Percentiles rank a stretch among this genome's conserved stretches.
Evolutionary conservation across 371 early-diverging fungal genomes (phyloP).

Genomic region (Mucor indicus): DNA sequence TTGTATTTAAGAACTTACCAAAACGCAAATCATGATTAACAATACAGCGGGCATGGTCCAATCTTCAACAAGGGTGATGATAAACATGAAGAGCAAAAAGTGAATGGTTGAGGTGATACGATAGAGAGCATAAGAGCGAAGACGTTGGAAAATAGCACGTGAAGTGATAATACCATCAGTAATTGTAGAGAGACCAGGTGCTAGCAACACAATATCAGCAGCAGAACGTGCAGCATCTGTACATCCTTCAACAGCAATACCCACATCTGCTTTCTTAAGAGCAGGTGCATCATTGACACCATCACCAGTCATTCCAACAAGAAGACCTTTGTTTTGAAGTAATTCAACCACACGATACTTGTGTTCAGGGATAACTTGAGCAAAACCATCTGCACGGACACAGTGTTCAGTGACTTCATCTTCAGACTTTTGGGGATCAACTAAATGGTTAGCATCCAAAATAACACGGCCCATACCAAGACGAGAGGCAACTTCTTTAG

Average conservation of each 20-base stretch:
- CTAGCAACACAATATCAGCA: constrained; percentile 90
- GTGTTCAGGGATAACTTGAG: constrained; percentile 81
- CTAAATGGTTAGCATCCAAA: constrained; percentile 71
- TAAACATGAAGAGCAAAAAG: constrained; percentile 91
- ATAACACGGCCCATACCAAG: constrained; percentile 81
- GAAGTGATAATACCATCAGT: constrained; percentile 81
- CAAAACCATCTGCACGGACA: constrained; percentile 90
- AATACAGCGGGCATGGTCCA: constrained; percentile 83
- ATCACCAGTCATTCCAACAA: constrained; percentile 84
- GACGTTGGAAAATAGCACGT: constrained; percentile 91
- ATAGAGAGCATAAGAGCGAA: constrained; percentile 90
- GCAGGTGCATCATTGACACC: constrained; percentile 91
- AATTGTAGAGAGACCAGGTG: constrained; percentile 86
- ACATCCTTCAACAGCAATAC: constrained; percentile 85
- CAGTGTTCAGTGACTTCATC: constrained; percentile 82
- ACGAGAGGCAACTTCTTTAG: constrained; percentile 84
- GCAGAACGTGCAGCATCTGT: constrained; percentile 96
- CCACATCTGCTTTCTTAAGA: constrained; percentile 85
- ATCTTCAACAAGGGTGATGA: constrained; percentile 73
- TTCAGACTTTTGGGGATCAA: constrained; percentile 80
- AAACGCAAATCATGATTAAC: constrained; percentile 81
- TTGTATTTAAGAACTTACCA: constrained; percentile 29
- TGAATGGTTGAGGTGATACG: constrained; percentile 93
- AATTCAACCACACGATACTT: constrained; percentile 77
- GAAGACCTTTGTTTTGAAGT: constrained; percentile 64